Percentiles rank a stretch among this genome's conserved stretches.
phyloP scores from a whole-genome alignment of 352 stramenopile species.

The Pythium volutum region DNA sequence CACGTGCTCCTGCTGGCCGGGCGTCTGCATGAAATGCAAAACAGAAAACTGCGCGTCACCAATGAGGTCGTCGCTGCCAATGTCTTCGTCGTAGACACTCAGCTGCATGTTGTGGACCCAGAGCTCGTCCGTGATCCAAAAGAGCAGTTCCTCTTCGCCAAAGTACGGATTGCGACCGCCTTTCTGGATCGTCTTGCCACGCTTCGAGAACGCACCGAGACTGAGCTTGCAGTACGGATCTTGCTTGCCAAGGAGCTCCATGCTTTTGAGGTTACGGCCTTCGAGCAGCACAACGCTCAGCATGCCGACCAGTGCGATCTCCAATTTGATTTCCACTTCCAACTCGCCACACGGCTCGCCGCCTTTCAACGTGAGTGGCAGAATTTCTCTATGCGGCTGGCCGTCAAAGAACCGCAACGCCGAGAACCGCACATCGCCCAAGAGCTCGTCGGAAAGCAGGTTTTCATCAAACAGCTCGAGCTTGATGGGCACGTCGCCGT shows the following conservation, averaged over 20 bases:
- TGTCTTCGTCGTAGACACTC: constrained; percentile 85
- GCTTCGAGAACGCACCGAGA: constrained; percentile 67
- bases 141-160: constrained; percentile 87
- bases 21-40: constrained; percentile 66
- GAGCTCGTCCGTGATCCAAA: constrained; percentile 90
- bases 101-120: constrained; percentile 84
- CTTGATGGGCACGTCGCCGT: constrained; percentile 67
- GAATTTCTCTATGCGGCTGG: constrained; percentile 44
- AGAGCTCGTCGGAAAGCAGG: constrained; percentile 80
- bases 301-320: constrained; percentile 81
- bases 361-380: constrained; percentile 52
- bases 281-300: constrained; percentile 84
- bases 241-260: constrained; percentile 89
- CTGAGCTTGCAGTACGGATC: constrained; percentile 89
- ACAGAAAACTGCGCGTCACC: constrained; percentile 71
- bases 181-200: constrained; percentile 67
- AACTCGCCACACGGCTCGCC: constrained; percentile 46
- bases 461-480: constrained; percentile 90
- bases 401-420: constrained; percentile 80
- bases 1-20: constrained; percentile 42
- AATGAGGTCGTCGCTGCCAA: constrained; percentile 89
- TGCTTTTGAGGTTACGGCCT: constrained; percentile 87
- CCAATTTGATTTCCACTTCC: constrained; percentile 68
- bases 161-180: constrained; percentile 90
- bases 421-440: constrained; percentile 68